Base-by-base conservation (phyloP, 176 grass and related monocot species). In the Musa beccarii region DNA sequence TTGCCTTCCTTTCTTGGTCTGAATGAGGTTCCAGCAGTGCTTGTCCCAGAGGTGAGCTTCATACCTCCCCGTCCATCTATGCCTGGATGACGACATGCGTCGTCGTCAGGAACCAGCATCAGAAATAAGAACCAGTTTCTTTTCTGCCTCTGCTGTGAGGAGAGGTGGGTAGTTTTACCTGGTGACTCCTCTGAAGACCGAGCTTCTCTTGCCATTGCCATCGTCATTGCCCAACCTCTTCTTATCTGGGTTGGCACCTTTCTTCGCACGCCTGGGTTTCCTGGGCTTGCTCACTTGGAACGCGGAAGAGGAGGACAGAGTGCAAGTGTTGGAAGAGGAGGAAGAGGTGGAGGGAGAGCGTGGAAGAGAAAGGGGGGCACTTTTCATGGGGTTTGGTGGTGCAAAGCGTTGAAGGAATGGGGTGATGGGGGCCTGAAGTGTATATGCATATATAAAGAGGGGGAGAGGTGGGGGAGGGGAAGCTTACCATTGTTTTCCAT, bases 1-100 rank as follows among this genome's bases (percentile, higher is more conserved):
- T 86, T 92, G 89, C 49, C 53, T 86, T 76, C 92, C 92, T 83
- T 79, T 89, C 87, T 82, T 96, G 67, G 25, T 84, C 81, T 86
- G 75, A 26, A 55, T 53, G 51, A 79, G 28, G 49, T 59, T 88
- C 87, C 85, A 80, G 53, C 53, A 79, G 11, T 76, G 26, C 69
- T 59, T 81, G 79, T 96, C 89, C 92, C 92, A 96, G 63, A 96
- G 80, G 75, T 89, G 85, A 53, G 89, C 89, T 81, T 92, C 92
- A 59, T 73, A 96, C 73, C 81, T 92, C 23, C 92, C 92, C 2
- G 92, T 63, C 56, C 22, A 69, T 82, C 62, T 78, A 82, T 96
- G 87, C 79, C 92, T 96, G 12, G 49, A 81, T 74, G 70, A 8
- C 34, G 56, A 26, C 23, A 52, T 25, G 7, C 25, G 34, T 43